phyloP scores from a whole-genome alignment of 441 rosid genomes.

The Manihot esculenta region DNA sequence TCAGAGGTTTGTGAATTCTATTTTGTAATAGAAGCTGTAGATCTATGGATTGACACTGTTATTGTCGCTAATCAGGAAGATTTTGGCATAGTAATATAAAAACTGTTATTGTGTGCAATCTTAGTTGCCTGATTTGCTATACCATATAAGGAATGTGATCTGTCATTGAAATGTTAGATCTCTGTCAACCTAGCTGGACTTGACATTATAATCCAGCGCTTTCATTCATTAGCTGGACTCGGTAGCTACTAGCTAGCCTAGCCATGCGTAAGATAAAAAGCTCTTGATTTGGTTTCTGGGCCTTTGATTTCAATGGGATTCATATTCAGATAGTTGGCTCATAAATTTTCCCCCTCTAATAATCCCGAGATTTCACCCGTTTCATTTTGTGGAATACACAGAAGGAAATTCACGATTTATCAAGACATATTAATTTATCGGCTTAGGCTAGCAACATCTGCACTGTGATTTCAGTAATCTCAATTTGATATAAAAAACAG shows the following conservation, averaged over 20 bases:
- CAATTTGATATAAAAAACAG: neutral
- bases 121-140: neutral
- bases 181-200: neutral
- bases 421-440: no score
- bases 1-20: slow-evolving; percentile 17
- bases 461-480: neutral
- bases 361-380: no score
- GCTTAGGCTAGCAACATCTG: neutral
- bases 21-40: slow-evolving; percentile 23
- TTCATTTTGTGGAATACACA: no score
- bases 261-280: no score
- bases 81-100: slow-evolving; percentile 14
- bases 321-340: no score
- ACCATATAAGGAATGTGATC: neutral
- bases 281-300: no score
- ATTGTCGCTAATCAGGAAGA: slow-evolving; percentile 11
- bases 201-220: neutral
- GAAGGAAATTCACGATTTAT: no score
- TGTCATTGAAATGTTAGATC: neutral
- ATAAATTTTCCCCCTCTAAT: no score
- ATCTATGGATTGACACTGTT: slow-evolving; percentile 13
- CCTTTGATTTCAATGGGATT: no score
- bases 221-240: no score
- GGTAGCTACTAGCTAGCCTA: no score
- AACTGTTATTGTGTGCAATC: slow-evolving; percentile 4